Evolutionary conservation across 169 alveolate genomes (phyloP).

Genomic region (Eimeria sp.): DNA sequence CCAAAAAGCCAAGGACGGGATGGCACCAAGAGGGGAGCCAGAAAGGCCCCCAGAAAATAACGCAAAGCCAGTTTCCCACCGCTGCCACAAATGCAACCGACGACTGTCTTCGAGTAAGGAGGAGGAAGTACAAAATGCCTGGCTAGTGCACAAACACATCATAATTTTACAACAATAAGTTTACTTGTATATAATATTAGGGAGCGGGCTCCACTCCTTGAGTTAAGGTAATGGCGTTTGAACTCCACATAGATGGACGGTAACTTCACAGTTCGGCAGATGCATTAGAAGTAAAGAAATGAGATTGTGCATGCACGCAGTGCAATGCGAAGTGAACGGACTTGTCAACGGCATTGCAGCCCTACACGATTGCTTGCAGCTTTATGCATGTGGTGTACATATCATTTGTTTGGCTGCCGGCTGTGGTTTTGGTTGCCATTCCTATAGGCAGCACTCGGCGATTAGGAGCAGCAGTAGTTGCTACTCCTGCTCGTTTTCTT

Average conservation of each 20-base stretch:
- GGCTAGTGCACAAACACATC: neutral
- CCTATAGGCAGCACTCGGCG: neutral
- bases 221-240: no score
- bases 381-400: neutral
- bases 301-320: neutral
- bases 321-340: neutral
- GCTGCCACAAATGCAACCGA: conserved; percentile 26
- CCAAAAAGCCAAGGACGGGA: no score
- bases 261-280: no score
- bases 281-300: no score
- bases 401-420: neutral
- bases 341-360: neutral
- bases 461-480: neutral
- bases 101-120: neutral
- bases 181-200: neutral
- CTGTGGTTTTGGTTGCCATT: neutral
- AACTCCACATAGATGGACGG: no score
- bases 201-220: neutral
- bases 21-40: neutral
- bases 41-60: neutral
- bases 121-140: neutral
- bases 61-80: neutral
- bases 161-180: neutral
- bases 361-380: neutral
- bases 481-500: neutral